Evolutionary conservation across 805 yeast species (phyloP), one percentile per base, ranked within the genome.

Genomic region (Metschnikowia santaceciliae): DNA sequence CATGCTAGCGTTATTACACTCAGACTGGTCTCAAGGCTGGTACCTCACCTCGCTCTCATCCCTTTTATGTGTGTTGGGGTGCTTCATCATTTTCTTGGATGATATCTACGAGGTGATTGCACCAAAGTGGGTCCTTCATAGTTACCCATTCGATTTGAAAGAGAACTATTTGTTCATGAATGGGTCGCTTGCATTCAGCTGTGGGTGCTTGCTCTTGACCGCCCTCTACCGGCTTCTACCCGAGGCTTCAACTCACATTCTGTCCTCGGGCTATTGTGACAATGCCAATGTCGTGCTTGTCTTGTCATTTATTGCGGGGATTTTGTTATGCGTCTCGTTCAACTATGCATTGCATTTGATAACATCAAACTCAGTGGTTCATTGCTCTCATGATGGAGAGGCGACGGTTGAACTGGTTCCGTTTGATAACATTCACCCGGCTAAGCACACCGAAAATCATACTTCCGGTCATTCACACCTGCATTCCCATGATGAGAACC

Each of bases 141-240:
- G 58, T 40, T 68, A 70, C 54, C 76, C 77, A 1, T 83, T 86
- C 63, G 69, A 76, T 36, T 74, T 87, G 40, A 75, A 78, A 48
- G 77, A 79, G 49, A 84, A 86, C 62, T 80, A 84, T 35, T 66
- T 70, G 13, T 83, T 91, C 62, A 75, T 92, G 54, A 83, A 88
- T 37, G 83, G 83, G 33, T 86, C 96, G 2, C 75, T 92, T 30
- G 80, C 94, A 0, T 68, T 91, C 46, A 83, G 91, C 56, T 75
- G 92, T 0, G 98, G 99, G 0, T 88, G 96, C 23, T 76, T 92
- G 65, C 52, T 85, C 1, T 81, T 90, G 61, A 90, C 97, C 0
- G 80, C 96, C 0, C 68, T 92, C 46, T 86, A 81, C 69, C 79
- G 83, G 53, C 72, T 92, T 46, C 68, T 91, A n/a, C 97, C 97